Conservation (phyloP, 2,329 filamentous ascomycete species). For the Neofusicoccum kwambonambiense region DNA sequence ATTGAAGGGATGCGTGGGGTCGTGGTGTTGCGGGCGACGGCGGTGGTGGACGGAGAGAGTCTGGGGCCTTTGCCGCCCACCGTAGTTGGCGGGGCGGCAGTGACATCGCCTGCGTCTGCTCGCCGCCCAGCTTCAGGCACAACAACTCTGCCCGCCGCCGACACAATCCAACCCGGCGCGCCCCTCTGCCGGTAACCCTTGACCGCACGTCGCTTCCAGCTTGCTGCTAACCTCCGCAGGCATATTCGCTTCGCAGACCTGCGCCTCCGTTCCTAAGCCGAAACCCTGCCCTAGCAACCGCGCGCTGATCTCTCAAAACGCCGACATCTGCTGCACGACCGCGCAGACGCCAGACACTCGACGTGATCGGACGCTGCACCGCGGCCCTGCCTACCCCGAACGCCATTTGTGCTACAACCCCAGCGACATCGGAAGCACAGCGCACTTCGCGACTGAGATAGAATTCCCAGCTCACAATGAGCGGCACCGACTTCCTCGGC, state of each 20-base stretch:
- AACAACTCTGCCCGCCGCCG: background rate
- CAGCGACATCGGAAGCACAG: background rate
- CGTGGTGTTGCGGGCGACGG: background rate
- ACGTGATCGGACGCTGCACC: background rate
- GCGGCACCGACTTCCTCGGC: conserved; percentile 93
- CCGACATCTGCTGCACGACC: background rate
- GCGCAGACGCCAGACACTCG: background rate
- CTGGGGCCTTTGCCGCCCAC: conserved; percentile 4
- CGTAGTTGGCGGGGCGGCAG: conserved; percentile 3
- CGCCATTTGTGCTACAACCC: background rate
- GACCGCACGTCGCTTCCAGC: background rate
- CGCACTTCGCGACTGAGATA: conserved; percentile 2
- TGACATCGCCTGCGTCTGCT: conserved; percentile 8
- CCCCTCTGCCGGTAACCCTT: background rate
- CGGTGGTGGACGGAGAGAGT: conserved; percentile 4
- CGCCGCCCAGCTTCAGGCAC: conserved; percentile 6
- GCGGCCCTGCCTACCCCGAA: background rate
- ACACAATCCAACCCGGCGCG: background rate
- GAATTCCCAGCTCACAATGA: conserved; percentile 61
- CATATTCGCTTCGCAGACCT: background rate
- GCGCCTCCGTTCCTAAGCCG: background rate
- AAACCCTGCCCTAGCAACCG: conserved; percentile 3
- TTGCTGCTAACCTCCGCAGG: background rate
- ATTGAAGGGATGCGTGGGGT: background rate
- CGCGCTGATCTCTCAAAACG: conserved; percentile 2